Evolutionary conservation across 805 yeast species (phyloP).

Genomic region (Teunomyces pallodes): DNA sequence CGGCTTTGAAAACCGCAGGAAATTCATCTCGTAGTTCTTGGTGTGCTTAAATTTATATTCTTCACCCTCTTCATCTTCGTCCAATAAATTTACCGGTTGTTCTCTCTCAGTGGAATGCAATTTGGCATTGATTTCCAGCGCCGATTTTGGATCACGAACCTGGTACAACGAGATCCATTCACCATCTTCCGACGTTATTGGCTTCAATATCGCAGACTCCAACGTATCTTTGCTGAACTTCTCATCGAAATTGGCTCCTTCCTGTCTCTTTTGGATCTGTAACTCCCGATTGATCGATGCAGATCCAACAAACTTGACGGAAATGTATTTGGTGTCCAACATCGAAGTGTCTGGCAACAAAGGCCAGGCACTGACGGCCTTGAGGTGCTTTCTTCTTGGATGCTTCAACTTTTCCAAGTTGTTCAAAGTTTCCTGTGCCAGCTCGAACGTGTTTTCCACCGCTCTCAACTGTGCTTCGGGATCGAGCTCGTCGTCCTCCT

Average conservation of each 20-base stretch:
- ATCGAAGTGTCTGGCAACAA: constrained; percentile 88
- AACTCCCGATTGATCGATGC: constrained; percentile 47
- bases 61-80: constrained; percentile 38
- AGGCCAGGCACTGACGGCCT: constrained; percentile 76
- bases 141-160: constrained; percentile 22
- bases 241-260: constrained; percentile 26
- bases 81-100: constrained; percentile 40
- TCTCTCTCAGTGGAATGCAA: constrained; percentile 42
- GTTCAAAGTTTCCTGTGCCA: constrained; percentile 47
- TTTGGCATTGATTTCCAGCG: constrained; percentile 21
- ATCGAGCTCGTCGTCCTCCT: constrained; percentile 31
- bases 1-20: constrained; percentile 43
- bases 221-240: constrained; percentile 37
- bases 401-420: constrained; percentile 53
- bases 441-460: constrained; percentile 78
- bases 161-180: constrained; percentile 67
- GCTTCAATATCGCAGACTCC: constrained; percentile 67
- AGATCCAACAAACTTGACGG: constrained; percentile 60
- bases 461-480: constrained; percentile 62
- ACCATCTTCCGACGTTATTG: constrained; percentile 68
- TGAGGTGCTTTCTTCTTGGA: constrained; percentile 71
- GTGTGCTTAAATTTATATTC: constrained; percentile 58
- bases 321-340: constrained; percentile 73
- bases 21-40: constrained; percentile 78
- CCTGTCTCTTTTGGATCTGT: constrained; percentile 25